Base-by-base conservation (phyloP, 2,329 filamentous ascomycete species). In the Ophiocordyceps australis region DNA sequence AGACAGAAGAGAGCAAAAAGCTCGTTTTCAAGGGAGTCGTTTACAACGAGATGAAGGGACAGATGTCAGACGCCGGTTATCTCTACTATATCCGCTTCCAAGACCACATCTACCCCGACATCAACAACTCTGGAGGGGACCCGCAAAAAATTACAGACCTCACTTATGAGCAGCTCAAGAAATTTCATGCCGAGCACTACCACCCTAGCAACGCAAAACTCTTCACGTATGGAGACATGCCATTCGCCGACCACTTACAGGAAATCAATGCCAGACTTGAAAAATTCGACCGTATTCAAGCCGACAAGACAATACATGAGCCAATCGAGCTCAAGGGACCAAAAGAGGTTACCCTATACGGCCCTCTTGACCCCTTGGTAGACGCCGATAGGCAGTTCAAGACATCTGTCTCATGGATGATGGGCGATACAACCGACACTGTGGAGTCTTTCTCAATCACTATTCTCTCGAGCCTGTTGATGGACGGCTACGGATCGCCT, bases 1-100 rank as follows among this genome's bases (percentile, higher is more conserved):
- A 49, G 33, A 45, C 48, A 8, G 57, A 46, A 40, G 62, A 72
- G 29, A 66, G 72, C 43, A 69, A 72, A 46, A 71, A 70, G 34
- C 55, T 92, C 21, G 80, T 93, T 1, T 95, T 95, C 62, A 95
- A 95, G 55, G 86, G 86, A 15, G 89, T 95, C 2, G 86, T 95
- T 1, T 95, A 95, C 56, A 98, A 98, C 42, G 89, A 98, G 56
- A 98, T 98, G 89, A 98, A 98, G 55, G 89, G 89, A 0, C 85
- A 94, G 45, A 92, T 95, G 74, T 95, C 89, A 3, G 89, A 98
- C 48, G 83, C 86, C 6, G 82, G 82, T 37, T 98, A 98, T 42
- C 59, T 95, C 1, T 98, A 81, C 57, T 95, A 94, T 49, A 92
- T 94, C 37, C 69, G 77, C 27, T 98, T 92, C 51, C 82, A 92